phyloP scores from a whole-genome alignment of 2,329 filamentous ascomycete genomes.

The Aureobasidium melanogenum region DNA sequence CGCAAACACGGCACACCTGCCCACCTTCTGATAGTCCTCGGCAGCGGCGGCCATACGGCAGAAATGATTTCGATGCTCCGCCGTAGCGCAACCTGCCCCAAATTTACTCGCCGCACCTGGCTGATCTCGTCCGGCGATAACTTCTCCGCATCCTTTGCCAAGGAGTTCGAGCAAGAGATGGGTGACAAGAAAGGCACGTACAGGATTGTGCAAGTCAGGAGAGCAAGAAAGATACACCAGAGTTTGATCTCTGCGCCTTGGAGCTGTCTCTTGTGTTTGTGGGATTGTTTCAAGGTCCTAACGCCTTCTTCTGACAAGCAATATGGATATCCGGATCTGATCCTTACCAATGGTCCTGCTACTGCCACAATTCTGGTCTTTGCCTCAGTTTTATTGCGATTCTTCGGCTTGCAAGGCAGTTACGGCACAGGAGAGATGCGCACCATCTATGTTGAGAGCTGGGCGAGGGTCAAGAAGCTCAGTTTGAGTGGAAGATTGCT shows the following conservation, averaged over 20 bases:
- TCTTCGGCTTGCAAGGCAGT: conserved; percentile 35
- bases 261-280: conserved; percentile 57
- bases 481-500: conserved; percentile 80
- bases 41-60: conserved; percentile 87
- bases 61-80: conserved; percentile 85
- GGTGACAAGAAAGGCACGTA: conserved; percentile 35
- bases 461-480: conserved; percentile 73
- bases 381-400: conserved; percentile 47
- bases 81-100: conserved; percentile 39
- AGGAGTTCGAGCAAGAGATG: conserved; percentile 50
- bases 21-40: conserved; percentile 73
- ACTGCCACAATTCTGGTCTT: conserved; percentile 71
- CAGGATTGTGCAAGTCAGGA: conserved; percentile 58
- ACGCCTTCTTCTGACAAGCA: not conserved
- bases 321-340: conserved; percentile 55
- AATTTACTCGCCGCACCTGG: conserved; percentile 64
- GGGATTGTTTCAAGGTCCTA: conserved; percentile 12
- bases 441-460: conserved; percentile 83
- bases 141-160: conserved; percentile 56
- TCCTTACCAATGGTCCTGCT: conserved; percentile 82
- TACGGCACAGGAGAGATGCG: conserved; percentile 48
- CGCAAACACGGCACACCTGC: conserved; percentile 30
- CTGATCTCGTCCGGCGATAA: conserved; percentile 68
- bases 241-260: conserved; percentile 63
- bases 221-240: conserved; percentile 78